Percentiles rank a stretch among this genome's conserved stretches.
phyloP scores from a whole-genome alignment of 2,329 filamentous ascomycete species.

The Aureobasidium sp. region DNA sequence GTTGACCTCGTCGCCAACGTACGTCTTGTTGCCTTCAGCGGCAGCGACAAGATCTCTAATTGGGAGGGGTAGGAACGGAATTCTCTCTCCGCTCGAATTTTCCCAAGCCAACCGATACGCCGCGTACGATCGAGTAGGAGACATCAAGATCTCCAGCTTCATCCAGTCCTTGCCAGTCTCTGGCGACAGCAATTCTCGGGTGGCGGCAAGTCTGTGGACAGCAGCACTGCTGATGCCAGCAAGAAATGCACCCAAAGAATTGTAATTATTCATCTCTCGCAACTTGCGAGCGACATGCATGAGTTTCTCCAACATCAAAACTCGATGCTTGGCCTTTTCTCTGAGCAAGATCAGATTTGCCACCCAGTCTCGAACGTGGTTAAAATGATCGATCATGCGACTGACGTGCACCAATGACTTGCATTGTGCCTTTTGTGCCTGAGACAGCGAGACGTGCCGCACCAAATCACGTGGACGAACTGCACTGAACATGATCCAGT shows the following conservation, averaged over 20 bases:
- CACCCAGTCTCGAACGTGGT: constrained; percentile 51
- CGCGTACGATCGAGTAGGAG: constrained; percentile 83
- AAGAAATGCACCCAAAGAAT: constrained; percentile 86
- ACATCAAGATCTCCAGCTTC: constrained; percentile 84
- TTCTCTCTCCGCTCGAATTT: constrained; percentile 81
- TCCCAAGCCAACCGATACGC: constrained; percentile 97
- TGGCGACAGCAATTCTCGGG: constrained; percentile 64
- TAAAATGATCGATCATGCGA: constrained; percentile 81
- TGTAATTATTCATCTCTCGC: constrained; percentile 92
- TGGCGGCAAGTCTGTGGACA: constrained; percentile 75
- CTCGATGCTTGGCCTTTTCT: constrained; percentile 93
- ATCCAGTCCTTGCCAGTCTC: constrained; percentile 77
- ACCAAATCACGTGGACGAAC: constrained; percentile 90
- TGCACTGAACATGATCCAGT: constrained; percentile 97
- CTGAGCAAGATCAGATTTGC: constrained; percentile 61
- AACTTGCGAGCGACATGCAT: constrained; percentile 82
- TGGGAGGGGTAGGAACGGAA: constrained; percentile 88
- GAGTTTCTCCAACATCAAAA: constrained; percentile 87
- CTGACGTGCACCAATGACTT: constrained; percentile 80
- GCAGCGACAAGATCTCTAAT: constrained; percentile 84
- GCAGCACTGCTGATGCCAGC: constrained; percentile 86
- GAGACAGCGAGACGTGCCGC: constrained; percentile 69
- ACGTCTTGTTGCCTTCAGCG: constrained; percentile 86
- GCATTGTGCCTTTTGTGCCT: constrained; percentile 46
- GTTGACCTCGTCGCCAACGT: constrained; percentile 53